phyloP scores from a whole-genome alignment of 805 yeast genomes.

The Ogataea siamensis region DNA sequence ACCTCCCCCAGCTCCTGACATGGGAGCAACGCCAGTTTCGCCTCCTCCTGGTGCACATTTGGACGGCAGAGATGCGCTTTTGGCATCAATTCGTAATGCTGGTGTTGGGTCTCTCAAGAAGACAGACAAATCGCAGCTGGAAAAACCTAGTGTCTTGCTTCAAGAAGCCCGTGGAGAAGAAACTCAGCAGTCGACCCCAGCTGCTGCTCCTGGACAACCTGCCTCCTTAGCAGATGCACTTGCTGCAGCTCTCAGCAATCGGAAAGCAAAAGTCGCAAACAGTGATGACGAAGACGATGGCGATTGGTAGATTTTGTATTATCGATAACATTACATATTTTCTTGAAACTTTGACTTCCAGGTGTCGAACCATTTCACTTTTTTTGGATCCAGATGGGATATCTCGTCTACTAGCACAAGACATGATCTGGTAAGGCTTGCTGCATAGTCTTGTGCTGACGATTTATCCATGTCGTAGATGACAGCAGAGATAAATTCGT shows the following conservation, averaged over 20 bases:
- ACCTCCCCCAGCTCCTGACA: conserved; percentile 28
- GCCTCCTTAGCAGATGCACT: conserved; percentile 81
- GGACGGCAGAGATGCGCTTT: conserved; percentile 71
- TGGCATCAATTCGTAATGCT: conserved; percentile 83
- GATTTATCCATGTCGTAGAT: conserved; percentile 45
- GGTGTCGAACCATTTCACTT: conserved; percentile 55
- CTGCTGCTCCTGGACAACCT: conserved; percentile 46
- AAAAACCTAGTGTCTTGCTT: conserved; percentile 68
- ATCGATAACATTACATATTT: conserved; percentile 5
- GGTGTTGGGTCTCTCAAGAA: conserved; percentile 68
- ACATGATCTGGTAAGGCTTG: conserved; percentile 23
- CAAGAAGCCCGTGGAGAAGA: conserved; percentile 71
- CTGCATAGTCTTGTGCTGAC: conserved; percentile 28
- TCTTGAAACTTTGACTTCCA: conserved; percentile 49
- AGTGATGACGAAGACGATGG: conserved; percentile 85
- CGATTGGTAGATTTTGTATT: conserved; percentile 49
- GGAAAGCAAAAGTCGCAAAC: conserved; percentile 78
- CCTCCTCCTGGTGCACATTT: conserved; percentile 37
- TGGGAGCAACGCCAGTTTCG: conserved; percentile 23
- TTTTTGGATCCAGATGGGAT: conserved; percentile 49
- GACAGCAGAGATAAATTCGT: conserved; percentile 56
- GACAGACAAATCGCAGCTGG: conserved; percentile 81
- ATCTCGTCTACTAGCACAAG: conserved; percentile 38
- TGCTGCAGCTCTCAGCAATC: conserved; percentile 77
- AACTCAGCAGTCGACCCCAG: conserved; percentile 35